A percentile compares a stretch with the other conserved stretches of the same genome.
Evolutionary conservation across 305 asterid genomes (phyloP).

Genomic region (Rubia occidens): DNA sequence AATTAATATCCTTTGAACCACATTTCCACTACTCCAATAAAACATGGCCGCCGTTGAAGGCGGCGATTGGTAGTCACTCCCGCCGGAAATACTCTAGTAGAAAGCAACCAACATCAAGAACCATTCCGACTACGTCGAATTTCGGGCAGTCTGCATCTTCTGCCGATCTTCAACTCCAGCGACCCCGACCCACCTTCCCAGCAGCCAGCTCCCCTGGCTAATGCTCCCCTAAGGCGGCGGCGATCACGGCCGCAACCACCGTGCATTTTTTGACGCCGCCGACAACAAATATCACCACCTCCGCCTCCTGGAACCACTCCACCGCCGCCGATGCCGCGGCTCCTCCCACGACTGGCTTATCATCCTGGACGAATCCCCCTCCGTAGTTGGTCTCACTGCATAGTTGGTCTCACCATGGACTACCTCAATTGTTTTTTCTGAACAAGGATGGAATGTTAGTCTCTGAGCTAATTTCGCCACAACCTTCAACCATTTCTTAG

Average conservation of each 20-base stretch:
- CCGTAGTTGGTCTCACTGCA: conserved; percentile 30
- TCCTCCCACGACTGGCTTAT: conserved; percentile 67
- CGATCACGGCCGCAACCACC: conserved; percentile 27
- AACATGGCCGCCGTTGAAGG: conserved; percentile 40
- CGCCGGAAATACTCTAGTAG: conserved; percentile 50
- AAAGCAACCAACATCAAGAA: conserved; percentile 31
- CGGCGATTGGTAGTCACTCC: conserved; percentile 65
- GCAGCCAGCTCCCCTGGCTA: conserved; percentile 81
- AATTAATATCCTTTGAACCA: neutral
- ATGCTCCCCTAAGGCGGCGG: conserved; percentile 46
- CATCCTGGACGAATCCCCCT: conserved; percentile 63
- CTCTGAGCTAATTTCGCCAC: too few relatives aligned
- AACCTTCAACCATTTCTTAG: too few relatives aligned
- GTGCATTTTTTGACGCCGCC: conserved; percentile 41
- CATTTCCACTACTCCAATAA: neutral
- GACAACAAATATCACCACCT: conserved; percentile 33
- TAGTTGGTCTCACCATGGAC: too few relatives aligned
- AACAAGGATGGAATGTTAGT: too few relatives aligned
- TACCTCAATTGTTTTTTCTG: too few relatives aligned
- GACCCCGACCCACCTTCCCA: conserved; percentile 42
- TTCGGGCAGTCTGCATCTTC: conserved; percentile 50
- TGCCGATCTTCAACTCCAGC: conserved; percentile 49
- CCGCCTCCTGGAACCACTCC: conserved; percentile 51
- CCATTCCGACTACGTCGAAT: conserved; percentile 51
- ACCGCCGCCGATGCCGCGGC: conserved; percentile 48